These are phyloP conservation scores for Grifola frondosa DNA, from an alignment of 1,284 basidiomycete species.

Conservation along the genomic window DNA sequence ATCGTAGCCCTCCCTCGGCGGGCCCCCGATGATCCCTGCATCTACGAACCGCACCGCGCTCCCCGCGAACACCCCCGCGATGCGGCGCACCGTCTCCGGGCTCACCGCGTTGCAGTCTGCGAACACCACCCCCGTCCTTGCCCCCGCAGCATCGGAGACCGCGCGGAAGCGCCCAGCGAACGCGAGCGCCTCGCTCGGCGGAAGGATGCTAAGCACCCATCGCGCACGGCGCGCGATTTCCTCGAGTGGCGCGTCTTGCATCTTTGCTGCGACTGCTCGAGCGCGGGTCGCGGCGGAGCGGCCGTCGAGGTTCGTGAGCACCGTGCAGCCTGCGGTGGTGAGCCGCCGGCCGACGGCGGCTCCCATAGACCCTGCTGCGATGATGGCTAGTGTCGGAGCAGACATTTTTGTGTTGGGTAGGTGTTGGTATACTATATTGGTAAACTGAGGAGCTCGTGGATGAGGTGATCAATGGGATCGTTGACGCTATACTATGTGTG, in stretches of 20 bases:
- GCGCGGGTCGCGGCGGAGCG: slow-evolving; percentile 47
- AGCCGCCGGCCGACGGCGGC: slow-evolving; percentile 44
- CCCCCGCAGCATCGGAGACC: slow-evolving; percentile 17
- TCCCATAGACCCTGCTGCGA: slow-evolving; percentile 46
- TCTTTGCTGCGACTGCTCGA: slow-evolving; percentile 52
- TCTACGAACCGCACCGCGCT: slow-evolving; percentile 49
- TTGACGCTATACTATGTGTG: too few species aligned
- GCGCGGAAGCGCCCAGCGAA: slow-evolving; percentile 46
- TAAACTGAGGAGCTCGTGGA: neutral
- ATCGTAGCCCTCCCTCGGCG: slow-evolving; percentile 46
- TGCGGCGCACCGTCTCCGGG: slow-evolving; percentile 47
- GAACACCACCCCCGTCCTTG: slow-evolving; percentile 30
- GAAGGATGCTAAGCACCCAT: slow-evolving; percentile 57
- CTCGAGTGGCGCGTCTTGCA: slow-evolving; percentile 46
- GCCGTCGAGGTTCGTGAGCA: slow-evolving; percentile 50
- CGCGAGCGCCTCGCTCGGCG: slow-evolving; percentile 50
- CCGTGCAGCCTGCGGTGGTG: slow-evolving; percentile 42
- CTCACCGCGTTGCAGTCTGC: slow-evolving; percentile 64
- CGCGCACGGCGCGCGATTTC: slow-evolving; percentile 44
- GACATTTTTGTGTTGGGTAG: slow-evolving; percentile 2
- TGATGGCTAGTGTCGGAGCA: slow-evolving; percentile 38
- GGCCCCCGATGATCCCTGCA: slow-evolving; percentile 58
- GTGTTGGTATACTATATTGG: neutral
- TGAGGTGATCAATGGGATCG: too few species aligned
- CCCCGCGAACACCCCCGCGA: slow-evolving; percentile 44